phyloP scores from a whole-genome alignment of 2,329 filamentous ascomycete genomes.

The Bipolaris zeicola region DNA sequence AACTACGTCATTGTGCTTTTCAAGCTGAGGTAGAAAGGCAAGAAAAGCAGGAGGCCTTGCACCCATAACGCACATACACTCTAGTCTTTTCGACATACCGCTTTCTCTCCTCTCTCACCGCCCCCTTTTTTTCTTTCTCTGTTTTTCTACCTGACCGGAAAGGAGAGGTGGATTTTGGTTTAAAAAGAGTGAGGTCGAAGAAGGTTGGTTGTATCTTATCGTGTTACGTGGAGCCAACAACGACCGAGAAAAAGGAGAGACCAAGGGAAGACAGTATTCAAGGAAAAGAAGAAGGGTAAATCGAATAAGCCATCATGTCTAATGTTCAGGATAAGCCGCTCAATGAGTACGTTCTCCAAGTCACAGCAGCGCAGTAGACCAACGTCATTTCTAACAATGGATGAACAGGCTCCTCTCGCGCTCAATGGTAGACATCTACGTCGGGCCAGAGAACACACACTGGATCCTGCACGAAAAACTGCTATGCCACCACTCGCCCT shows the following conservation, averaged over 20 bases:
- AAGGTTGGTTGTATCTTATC: too few species aligned
- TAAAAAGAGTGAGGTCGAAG: too few species aligned
- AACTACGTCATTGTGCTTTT: slow-evolving; percentile 10
- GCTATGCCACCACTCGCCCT: slow-evolving; percentile 59
- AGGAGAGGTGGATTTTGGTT: too few species aligned
- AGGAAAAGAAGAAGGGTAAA: too few species aligned
- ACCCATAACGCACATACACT: too few species aligned
- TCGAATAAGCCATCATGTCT: slow-evolving; percentile 25
- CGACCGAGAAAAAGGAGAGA: not conserved
- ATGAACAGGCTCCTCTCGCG: slow-evolving; percentile 57
- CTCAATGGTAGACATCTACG: slow-evolving; percentile 62
- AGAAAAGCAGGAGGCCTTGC: too few species aligned
- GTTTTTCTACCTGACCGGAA: too few species aligned
- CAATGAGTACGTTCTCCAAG: slow-evolving; percentile 36
- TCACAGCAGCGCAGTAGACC: not conserved
- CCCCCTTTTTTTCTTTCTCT: too few species aligned
- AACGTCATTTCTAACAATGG: not conserved
- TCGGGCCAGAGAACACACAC: slow-evolving; percentile 60
- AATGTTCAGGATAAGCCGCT: slow-evolving; percentile 39
- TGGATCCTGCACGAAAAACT: slow-evolving; percentile 63
- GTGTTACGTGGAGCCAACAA: too few species aligned
- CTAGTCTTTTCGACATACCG: too few species aligned
- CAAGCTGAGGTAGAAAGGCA: too few species aligned
- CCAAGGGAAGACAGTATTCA: not conserved
- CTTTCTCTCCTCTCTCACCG: too few species aligned